Evolutionary conservation across 2,329 filamentous ascomycete species (phyloP).

Genomic region (Aureobasidium mangrovei): DNA sequence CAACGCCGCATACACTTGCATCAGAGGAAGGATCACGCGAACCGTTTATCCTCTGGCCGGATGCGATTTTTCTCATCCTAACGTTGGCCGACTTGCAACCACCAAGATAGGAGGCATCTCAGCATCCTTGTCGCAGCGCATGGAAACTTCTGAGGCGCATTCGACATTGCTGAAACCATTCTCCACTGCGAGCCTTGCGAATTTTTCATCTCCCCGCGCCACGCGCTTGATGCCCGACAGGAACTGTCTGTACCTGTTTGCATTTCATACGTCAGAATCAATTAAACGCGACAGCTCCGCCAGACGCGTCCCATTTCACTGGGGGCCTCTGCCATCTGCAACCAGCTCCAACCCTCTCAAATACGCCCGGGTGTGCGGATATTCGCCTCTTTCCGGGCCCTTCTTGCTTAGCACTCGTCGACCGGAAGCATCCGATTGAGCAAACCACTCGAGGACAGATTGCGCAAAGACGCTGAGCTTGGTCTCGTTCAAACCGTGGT

Average conservation of each 20-base stretch:
- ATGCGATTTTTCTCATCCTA: constrained; percentile 12
- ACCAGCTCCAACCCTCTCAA: background rate
- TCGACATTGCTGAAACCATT: background rate
- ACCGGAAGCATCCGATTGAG: background rate
- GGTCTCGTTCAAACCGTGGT: constrained; percentile 1
- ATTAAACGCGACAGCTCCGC: constrained; percentile 10
- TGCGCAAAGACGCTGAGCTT: background rate
- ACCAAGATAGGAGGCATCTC: background rate
- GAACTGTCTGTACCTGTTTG: background rate
- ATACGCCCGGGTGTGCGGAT: background rate
- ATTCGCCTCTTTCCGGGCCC: background rate
- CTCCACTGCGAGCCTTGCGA: background rate
- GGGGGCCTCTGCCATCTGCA: background rate
- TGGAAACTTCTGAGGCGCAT: constrained; percentile 12
- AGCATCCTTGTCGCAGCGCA: constrained; percentile 8
- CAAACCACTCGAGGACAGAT: background rate
- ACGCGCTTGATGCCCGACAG: constrained; percentile 6
- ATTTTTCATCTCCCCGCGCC: constrained; percentile 1
- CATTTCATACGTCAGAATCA: constrained; percentile 12
- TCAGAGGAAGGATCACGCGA: constrained; percentile 13
- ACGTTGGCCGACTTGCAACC: constrained; percentile 12
- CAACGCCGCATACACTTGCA: background rate
- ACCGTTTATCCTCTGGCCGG: constrained; percentile 9
- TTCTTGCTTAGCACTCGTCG: background rate
- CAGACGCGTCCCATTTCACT: constrained; percentile 1